Percentiles rank a stretch among this genome's conserved stretches.
Evolutionary conservation across 1,284 basidiomycete genomes (phyloP).

Genomic region (Earliella scabrosa): DNA sequence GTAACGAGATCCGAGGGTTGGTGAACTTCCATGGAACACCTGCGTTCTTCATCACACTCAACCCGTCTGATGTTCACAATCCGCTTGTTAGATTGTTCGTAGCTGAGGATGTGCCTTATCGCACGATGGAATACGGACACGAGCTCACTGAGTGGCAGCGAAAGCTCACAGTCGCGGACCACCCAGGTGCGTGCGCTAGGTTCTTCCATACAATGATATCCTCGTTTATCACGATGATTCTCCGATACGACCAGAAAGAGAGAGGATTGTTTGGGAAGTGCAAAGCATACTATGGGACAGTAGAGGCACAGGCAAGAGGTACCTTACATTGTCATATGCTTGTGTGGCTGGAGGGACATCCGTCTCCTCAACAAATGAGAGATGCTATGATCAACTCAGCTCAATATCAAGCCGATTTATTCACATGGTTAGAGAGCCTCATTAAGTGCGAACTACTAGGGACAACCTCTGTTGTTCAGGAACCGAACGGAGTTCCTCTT

Average conservation of each 20-base stretch:
- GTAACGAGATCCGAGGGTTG: no score
- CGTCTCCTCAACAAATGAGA: no score
- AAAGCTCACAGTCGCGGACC: neutral
- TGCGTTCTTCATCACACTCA: neutral
- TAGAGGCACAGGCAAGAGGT: conserved; percentile 21
- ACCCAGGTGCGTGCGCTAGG: no score
- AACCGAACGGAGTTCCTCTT: neutral
- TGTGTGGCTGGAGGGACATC: conserved; percentile 17
- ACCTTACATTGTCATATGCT: conserved; percentile 26
- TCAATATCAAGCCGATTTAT: conserved; percentile 1
- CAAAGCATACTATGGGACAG: conserved; percentile 19
- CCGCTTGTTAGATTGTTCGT: neutral
- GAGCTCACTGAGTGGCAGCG: neutral
- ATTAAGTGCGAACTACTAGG: conserved; percentile 13
- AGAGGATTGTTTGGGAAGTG: conserved; percentile 16
- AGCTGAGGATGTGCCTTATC: neutral
- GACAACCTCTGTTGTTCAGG: neutral
- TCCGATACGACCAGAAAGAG: neutral
- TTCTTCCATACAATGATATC: conserved; percentile 12
- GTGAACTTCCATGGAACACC: no score
- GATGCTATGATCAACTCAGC: conserved; percentile 3
- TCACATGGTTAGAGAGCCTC: conserved; percentile 2
- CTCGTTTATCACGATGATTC: conserved; percentile 4
- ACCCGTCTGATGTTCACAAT: neutral
- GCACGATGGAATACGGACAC: neutral